Conservation (phyloP, 495 filamentous ascomycete genomes). For the Staphylotrichum tortipilum region DNA sequence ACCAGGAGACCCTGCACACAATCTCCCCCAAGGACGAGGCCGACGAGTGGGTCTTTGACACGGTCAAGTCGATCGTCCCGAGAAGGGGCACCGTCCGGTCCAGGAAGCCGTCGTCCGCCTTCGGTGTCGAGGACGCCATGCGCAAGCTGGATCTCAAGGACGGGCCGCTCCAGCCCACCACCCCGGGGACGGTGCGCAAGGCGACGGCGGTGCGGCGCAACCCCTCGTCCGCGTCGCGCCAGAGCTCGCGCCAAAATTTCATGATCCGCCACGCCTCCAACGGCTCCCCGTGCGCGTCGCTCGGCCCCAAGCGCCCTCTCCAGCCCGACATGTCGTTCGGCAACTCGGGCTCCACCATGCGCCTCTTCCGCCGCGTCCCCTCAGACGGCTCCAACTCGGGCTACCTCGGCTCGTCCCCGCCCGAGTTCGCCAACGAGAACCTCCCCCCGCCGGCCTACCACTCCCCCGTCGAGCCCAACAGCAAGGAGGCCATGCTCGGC, state of each 20-base stretch:
- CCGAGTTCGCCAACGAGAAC: slow-evolving; percentile 36
- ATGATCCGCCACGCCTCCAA: slow-evolving; percentile 27
- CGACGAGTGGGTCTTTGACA: slow-evolving; percentile 98
- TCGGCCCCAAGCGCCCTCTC: slow-evolving; percentile 65
- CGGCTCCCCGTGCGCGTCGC: slow-evolving; percentile 40
- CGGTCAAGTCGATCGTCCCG: slow-evolving; percentile 56
- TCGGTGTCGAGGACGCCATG: slow-evolving; percentile 47
- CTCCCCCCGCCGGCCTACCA: slow-evolving; percentile 25
- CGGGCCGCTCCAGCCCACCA: slow-evolving; percentile 42
- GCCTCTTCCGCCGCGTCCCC: slow-evolving; percentile 76
- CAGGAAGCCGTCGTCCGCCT: slow-evolving; percentile 44
- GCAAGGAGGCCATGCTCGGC: slow-evolving; percentile 74
- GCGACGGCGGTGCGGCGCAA: slow-evolving; percentile 45
- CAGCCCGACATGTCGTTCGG: slow-evolving; percentile 80
- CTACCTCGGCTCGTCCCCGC: slow-evolving; percentile 25
- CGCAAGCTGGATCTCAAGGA: slow-evolving; percentile 53
- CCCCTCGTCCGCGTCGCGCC: slow-evolving; percentile 37
- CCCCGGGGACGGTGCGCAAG: slow-evolving; percentile 43
- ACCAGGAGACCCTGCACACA: slow-evolving; percentile 83
- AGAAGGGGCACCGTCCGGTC: slow-evolving; percentile 40
- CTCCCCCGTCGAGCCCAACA: slow-evolving; percentile 42
- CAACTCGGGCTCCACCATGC: slow-evolving; percentile 79
- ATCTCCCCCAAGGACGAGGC: slow-evolving; percentile 58
- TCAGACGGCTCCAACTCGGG: slow-evolving; percentile 53
- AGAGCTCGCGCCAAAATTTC: slow-evolving; percentile 17